Base-by-base conservation (phyloP, 768 basidiomycete genomes). In the Lyophyllum shimeji region DNA sequence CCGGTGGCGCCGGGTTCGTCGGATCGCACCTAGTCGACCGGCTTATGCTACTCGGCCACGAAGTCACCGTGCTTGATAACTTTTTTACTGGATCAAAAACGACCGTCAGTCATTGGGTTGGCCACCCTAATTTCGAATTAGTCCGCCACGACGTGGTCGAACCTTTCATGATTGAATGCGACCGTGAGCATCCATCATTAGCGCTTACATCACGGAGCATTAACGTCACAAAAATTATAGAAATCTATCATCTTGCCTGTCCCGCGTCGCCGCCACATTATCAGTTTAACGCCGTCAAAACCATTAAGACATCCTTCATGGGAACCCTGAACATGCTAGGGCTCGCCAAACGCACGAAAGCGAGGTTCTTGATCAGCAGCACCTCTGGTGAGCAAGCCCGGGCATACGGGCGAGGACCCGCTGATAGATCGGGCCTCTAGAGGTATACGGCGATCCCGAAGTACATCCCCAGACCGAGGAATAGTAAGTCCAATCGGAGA, bases 251-350 rank as follows among this genome's bases (percentile, higher is more conserved):
- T 71, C 84, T 99, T 44, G 97, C 97, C 1, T 99, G 96, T 71
- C 96, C 96, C 18, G 96, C 95, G 20, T 98, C 95, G 1, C 95
- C 95, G 46, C 94, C 93, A 53, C 95, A 97, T 70, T 98, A 99
- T 72, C 97, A 99, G 69, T 95, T 90, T 73, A 96, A 99, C 74
- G 88, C 95, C 9, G 89, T 99, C 59, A 98, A 99, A 75, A 99
- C 97, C 23, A 84, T 98, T 74, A 98, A 98, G 73, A 98, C 97
- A 0, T 96, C 94, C 11, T 99, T 99, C 76, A 86, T 96, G 82
- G 97, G 97, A 44, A 98, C 97, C 4, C 77, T 98, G 59, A 98
- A 99, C 77, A 97, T 98, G 95, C 90, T 99, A 39, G 97, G 93
- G 48, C 84, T 99, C 21, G 97, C 97, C 7, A 98, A 98, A 74